Evolutionary conservation across 768 basidiomycete species (phyloP).

Genomic region (Sarcodon aspratus): DNA sequence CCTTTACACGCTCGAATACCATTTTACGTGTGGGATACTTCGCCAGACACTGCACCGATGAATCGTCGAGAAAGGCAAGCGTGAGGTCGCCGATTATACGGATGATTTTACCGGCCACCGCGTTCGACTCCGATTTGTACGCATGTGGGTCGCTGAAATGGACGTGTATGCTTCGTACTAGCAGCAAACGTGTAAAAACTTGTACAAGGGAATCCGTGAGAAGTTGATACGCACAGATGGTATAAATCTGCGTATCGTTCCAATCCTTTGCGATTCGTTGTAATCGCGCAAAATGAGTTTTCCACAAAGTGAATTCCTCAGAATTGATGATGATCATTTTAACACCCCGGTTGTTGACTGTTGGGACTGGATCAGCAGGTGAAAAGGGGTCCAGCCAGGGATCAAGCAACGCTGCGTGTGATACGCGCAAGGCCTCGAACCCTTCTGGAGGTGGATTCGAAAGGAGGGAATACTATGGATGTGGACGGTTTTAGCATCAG

Average conservation of each 20-base stretch:
- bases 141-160: too few species aligned
- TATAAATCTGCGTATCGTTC: conserved; percentile 12
- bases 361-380: conserved; percentile 31
- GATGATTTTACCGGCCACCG: too few species aligned
- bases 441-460: conserved; percentile 32
- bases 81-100: too few species aligned
- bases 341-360: conserved; percentile 3
- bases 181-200: too few species aligned
- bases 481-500: not conserved
- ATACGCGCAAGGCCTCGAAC: conserved; percentile 37
- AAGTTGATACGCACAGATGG: not conserved
- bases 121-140: too few species aligned
- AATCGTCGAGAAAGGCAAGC: too few species aligned
- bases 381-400: conserved; percentile 79
- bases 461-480: conserved; percentile 39
- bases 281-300: conserved; percentile 55
- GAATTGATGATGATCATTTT: conserved; percentile 61
- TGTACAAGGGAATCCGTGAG: too few species aligned
- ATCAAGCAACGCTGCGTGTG: conserved; percentile 55
- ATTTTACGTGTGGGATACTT: too few species aligned
- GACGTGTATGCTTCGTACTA: too few species aligned
- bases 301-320: conserved; percentile 72
- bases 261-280: conserved; percentile 41
- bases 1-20: too few species aligned
- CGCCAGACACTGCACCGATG: too few species aligned